Evolutionary conservation across 306 rosid species (phyloP).

Genomic region (Dryas drummondii): DNA sequence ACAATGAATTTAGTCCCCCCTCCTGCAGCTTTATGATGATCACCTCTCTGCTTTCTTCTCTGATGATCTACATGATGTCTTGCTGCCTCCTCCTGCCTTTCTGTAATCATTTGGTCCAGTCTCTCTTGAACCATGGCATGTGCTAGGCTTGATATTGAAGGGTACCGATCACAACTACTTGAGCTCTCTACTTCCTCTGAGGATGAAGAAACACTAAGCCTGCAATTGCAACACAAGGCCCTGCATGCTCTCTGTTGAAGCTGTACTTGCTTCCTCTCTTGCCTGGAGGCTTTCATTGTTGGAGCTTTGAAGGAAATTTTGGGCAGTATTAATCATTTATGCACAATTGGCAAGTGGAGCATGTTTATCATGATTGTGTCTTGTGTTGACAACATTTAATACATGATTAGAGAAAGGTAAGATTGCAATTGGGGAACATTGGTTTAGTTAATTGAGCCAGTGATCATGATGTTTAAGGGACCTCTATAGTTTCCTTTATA

Average conservation of each 20-base stretch:
- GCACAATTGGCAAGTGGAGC: slow-evolving; percentile 69
- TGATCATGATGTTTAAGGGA: slow-evolving; percentile 59
- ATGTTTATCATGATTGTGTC: slow-evolving; percentile 51
- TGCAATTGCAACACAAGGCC: slow-evolving; percentile 77
- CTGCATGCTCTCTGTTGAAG: slow-evolving; percentile 51
- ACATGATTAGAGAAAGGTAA: slow-evolving; percentile 28
- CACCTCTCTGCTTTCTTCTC: slow-evolving; percentile 46
- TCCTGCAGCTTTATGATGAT: slow-evolving; percentile 18
- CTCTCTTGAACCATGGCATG: slow-evolving; percentile 98
- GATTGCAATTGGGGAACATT: slow-evolving; percentile 52
- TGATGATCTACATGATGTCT: slow-evolving; percentile 36
- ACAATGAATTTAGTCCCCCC: slow-evolving; percentile 65
- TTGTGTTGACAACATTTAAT: slow-evolving; percentile 36
- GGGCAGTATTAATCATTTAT: slow-evolving; percentile 49
- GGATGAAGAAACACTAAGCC: slow-evolving; percentile 82
- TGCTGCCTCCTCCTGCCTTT: slow-evolving; percentile 43
- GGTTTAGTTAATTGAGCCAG: slow-evolving; percentile 40
- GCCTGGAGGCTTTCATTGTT: slow-evolving; percentile 58
- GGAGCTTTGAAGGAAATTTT: slow-evolving; percentile 42
- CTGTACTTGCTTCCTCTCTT: slow-evolving; percentile 39
- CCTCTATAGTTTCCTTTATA: slow-evolving; percentile 45
- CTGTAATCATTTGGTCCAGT: slow-evolving; percentile 80
- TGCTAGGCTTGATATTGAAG: slow-evolving; percentile 74
- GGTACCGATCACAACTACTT: slow-evolving; percentile 50
- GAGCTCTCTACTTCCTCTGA: slow-evolving; percentile 80